Evolutionary conservation across 306 rosid species (phyloP), one percentile per base, ranked within the genome.

Genomic region (Inga oerstediana): DNA sequence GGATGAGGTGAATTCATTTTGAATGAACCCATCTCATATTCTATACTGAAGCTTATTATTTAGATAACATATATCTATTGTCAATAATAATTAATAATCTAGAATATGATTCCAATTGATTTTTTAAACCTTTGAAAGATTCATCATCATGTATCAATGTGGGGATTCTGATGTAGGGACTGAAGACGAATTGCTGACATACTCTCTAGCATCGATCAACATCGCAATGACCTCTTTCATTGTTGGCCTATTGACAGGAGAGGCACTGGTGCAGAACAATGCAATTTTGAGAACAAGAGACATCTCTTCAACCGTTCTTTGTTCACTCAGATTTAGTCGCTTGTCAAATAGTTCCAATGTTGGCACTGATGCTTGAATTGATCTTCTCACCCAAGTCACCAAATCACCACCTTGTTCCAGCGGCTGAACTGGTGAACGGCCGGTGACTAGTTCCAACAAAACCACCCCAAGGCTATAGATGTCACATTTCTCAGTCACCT

Each of bases 141-240:
- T 86, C 66, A 79, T 68, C 78, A 72, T 85, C 91, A 74, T 39
- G 43, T 39, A 39, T 88, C 93, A 19, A 19, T 87, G 82, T 44
- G 93, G 91, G 76, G 87, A 79, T 81, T 91, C 91, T 24, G 93
- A 91, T 34, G 94, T 87, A 15, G 90, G 90, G 54, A 93, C 84
- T n/a, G 86, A 80, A 69, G 92, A 89, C 56, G 86, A 75, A 52
- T 86, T 83, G 87, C 85, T 87, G 51, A 84, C 84, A 71, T 88
- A 84, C 74, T 87, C 87, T 67, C 90, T 89, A 52, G 93, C 90
- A 72, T 93, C 93, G 75, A 89, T 80, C 91, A 93, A 83, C 97
- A 93, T 93, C 39, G 90, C 91, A 64, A 93, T 87, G 85, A 93
- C 97, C 85, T 93, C 97, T 87, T 89, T 87, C 94, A 93, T 93